Base-by-base conservation (phyloP, 2,329 filamentous ascomycete species). In the Alternaria sp. region DNA sequence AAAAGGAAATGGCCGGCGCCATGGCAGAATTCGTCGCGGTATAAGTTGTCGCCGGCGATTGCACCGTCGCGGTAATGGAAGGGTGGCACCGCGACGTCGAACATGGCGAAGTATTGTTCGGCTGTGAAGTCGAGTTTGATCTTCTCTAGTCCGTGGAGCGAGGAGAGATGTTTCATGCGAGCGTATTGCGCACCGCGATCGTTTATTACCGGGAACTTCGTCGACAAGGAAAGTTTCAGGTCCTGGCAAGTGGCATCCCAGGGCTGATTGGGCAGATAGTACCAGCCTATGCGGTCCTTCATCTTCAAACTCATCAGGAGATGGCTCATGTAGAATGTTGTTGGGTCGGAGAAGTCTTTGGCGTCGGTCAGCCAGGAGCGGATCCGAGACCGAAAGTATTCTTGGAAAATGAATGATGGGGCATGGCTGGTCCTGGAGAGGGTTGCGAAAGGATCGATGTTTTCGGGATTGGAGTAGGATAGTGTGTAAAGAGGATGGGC, bases 31-130 rank as follows among this genome's bases (percentile, higher is more conserved):
- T 12, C 9, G 19, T 63, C 57, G 17, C 15, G 15, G 9, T 64
- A 53, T 4, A 26, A 5, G 15, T 62, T 52, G 15, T 57, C 52
- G 25, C n/a, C 10, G 6, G 19, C 17, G 2, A 8, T 4, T 11
- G 17, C 26, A n/a, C 23, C 17, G 5, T 50, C 55, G 12, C 15
- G 12, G 30, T 44, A 25, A 11, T 65, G 43, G 43, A 71, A 73
- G 3, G 69, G 68, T 7, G 65, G 65, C 0, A 72, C 40, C 0
- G 10, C 12, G 2, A 67, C 69, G 11, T 58, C 45, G 59, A 73
- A 72, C 5, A 73, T 5, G 3, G 45, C 25, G 19, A 69, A 65
- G 57, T 67, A 72, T 8, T 63, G 45, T 10, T 49, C 57, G 0
- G 58, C 53, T 0, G 40, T 13, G 52, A 72, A 49, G 15, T 69